phyloP scores from a whole-genome alignment of 257 asterid species.

The Gentiana straminea region DNA sequence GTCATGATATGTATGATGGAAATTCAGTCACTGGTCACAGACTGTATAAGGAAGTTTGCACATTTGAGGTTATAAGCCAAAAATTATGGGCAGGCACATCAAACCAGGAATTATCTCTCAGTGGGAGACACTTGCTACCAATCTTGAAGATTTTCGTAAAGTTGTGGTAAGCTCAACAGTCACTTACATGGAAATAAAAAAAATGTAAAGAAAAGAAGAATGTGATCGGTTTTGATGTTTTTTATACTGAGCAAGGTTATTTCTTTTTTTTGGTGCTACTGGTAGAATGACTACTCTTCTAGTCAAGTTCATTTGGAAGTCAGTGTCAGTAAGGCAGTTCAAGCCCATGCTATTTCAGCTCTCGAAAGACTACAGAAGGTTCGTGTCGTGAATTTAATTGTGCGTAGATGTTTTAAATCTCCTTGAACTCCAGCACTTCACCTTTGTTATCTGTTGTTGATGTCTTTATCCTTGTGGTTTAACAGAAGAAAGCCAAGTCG shows the following conservation, averaged over 20 bases:
- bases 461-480: conserved; percentile 11
- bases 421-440: neutral
- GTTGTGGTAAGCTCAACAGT: conserved; percentile 41
- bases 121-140: conserved; percentile 91
- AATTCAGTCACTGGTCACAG: conserved; percentile 53
- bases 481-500: conserved; percentile 63
- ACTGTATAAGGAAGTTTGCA: conserved; percentile 60
- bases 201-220: no score
- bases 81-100: conserved; percentile 21
- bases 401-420: neutral
- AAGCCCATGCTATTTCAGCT: conserved; percentile 47
- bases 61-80: conserved; percentile 18
- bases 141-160: conserved; percentile 59
- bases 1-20: conserved; percentile 67
- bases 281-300: conserved; percentile 46
- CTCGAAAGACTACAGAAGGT: conserved; percentile 73
- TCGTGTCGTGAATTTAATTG: conserved; percentile 12
- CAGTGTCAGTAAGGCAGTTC: conserved; percentile 41
- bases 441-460: neutral
- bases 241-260: neutral
- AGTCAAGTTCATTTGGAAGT: conserved; percentile 52
- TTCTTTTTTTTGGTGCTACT: conserved; percentile 15
- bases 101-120: conserved; percentile 26
- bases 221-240: neutral
- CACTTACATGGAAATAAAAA: neutral